Evolutionary conservation across 1,284 basidiomycete genomes (phyloP).

Genomic region (Boletus hoseneyae): DNA sequence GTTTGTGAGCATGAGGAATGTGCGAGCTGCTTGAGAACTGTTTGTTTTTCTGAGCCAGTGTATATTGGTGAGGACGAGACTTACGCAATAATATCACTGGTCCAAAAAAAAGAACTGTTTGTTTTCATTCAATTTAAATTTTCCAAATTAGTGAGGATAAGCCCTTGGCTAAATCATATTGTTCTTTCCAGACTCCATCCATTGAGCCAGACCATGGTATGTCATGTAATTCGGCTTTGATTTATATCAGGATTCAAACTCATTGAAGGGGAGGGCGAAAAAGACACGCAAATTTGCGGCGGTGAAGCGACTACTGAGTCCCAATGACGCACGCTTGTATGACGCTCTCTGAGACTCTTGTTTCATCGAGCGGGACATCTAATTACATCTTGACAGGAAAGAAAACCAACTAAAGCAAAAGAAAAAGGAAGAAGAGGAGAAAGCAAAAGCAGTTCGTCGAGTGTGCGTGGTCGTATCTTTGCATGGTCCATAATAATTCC

Average conservation of each 20-base stretch:
- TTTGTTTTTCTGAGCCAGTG: no score
- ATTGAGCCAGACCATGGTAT: conserved; percentile 14
- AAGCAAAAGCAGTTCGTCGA: conserved; percentile 67
- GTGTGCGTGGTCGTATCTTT: conserved; percentile 48
- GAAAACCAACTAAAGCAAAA: conserved; percentile 79
- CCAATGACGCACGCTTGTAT: conserved; percentile 90
- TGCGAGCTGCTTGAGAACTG: no score
- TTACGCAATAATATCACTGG: no score
- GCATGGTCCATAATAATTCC: conserved; percentile 1
- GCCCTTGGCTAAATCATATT: not conserved
- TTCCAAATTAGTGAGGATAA: not conserved
- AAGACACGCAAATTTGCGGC: conserved; percentile 94
- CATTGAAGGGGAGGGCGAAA: conserved; percentile 81
- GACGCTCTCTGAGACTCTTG: conserved; percentile 34
- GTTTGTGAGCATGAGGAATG: no score
- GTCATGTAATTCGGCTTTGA: not conserved
- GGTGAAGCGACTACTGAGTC: conserved; percentile 94
- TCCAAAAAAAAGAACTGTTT: not conserved
- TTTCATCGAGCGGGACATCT: not conserved
- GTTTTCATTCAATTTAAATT: not conserved
- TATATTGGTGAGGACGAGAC: no score
- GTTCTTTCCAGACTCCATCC: not conserved
- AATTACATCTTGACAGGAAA: conserved; percentile 46
- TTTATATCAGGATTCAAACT: not conserved
- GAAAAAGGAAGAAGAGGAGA: conserved; percentile 72